Evolutionary conservation across 129 eudicot species (phyloP), one percentile per base, ranked within the genome.

Genomic region (Mikania micrantha): DNA sequence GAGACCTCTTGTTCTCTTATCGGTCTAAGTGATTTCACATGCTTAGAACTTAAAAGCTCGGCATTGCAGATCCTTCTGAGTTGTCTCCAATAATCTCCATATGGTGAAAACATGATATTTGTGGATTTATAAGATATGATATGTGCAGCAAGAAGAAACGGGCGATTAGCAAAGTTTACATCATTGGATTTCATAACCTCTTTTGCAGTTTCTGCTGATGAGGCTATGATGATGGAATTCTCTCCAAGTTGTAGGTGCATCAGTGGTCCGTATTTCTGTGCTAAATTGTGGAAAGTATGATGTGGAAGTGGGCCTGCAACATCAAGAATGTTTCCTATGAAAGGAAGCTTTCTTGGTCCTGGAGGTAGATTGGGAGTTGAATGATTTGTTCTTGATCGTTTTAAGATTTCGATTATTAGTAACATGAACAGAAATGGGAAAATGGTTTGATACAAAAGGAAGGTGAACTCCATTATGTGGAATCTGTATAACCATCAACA

Each of bases 151-250:
- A 66, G 68, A 72, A 78, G 82, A 65, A 71, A 66, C 7, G 82
- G 74, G 13, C 82, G 62, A 27, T 72, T 45, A 5, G 78, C 74
- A 11, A 78, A 78, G 78, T 65, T 67, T 45, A 66, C 20, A 58
- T 78, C 82, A n/a, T 78, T 69, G 11, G 82, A 72, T 72, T 78
- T 78, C 74, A 78, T 65, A 11, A 78, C 74, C 74, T 71, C 74
- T 72, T 78, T 78, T 22, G 82, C 82, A 4, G 74, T 60, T 49
- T 78, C 64, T 15, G 78, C 74, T 32, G 82, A 72, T 3, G 82
- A 78, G 39, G 59, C 74, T 0, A 78, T 9, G 32, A 78, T 7
- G 25, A 75, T 78, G 31, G 82, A 78, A 35, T 66, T 78, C 65
- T 78, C 78, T 15, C 78, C 82, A 11, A 78, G 74, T 66, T 78